Evolutionary conservation across 768 basidiomycete species (phyloP), one percentile per base, ranked within the genome.

Genomic region (Exsudoporus frostii): DNA sequence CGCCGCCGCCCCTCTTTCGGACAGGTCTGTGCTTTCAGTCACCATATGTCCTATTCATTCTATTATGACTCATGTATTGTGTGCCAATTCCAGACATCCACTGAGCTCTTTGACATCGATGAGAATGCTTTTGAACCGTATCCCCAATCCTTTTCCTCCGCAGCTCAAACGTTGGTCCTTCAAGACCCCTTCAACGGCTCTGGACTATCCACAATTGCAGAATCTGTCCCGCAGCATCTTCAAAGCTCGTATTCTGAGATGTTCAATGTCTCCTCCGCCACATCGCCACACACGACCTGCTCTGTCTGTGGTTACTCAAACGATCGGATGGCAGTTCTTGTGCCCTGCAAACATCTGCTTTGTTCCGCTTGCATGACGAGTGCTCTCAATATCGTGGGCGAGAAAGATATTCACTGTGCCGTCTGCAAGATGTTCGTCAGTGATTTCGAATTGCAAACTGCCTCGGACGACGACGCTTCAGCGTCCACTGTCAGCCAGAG

Each of bases 401-500:
- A 93, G 69, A 92, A 92, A 65, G 86, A 88, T 53, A 89, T 92
- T 81, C 81, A 85, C 54, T 93, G 91, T 56, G 85, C 88, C 17
- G 85, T 90, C 29, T 93, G 90, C 71, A 85, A 84, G 61, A 69
- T 68, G 37, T 79, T 81, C 32, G 89, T 92, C 20, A 76, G 74
- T 29, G 83, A 88, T 64, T 92, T 92, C 66, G 79, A 80, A 41
- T 70, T 90, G 19, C 67, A 71, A 55, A 63, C 63, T 37, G 41
- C 51, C 13, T 45, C 56, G 40, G 65, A 71, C 30, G 68, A 72
- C 9, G 66, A 65, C 25, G 54, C 59, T 32, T 54, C 61, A 13
- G 46, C 43, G 19, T 54, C 67, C 17, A 55, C 54, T 17, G 25
- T 46, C 36, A 53, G 32, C 39, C 55, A 59, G 40, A 53, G 62